Conservation (phyloP, 2,329 filamentous ascomycete genomes). For the Fusarium sarcochroum region DNA sequence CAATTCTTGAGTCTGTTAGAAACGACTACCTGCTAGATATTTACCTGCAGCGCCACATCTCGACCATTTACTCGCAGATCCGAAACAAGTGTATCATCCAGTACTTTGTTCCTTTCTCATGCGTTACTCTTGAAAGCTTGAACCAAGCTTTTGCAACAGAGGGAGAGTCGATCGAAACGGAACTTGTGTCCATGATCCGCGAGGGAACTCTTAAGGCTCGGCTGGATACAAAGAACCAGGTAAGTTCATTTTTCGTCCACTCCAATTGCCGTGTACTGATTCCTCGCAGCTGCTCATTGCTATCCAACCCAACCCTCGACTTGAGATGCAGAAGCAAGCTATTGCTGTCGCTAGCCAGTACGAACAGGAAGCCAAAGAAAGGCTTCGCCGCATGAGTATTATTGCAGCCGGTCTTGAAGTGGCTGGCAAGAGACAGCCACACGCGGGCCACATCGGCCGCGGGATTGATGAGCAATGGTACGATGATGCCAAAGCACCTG, state of each 20-base stretch:
- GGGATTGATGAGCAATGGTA: constrained; percentile 54
- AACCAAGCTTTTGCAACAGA: constrained; percentile 79
- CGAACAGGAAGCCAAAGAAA: constrained; percentile 80
- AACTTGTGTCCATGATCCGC: constrained; percentile 85
- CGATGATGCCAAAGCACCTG: constrained; percentile 45
- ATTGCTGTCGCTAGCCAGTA: constrained; percentile 79
- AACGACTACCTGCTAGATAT: constrained; percentile 92
- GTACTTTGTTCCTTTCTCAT: constrained; percentile 91
- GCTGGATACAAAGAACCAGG: constrained; percentile 86
- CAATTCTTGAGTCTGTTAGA: constrained; percentile 84
- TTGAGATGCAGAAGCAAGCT: constrained; percentile 77
- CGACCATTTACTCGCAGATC: constrained; percentile 79
- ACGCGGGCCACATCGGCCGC: constrained; percentile 9
- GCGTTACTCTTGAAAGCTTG: constrained; percentile 85
- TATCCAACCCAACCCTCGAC: constrained; percentile 75
- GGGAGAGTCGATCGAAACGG: constrained; percentile 75
- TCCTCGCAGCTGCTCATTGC: constrained; percentile 76
- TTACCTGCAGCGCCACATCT: constrained; percentile 82
- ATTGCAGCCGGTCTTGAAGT: constrained; percentile 82
- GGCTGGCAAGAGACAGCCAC: constrained; percentile 42
- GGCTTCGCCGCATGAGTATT: constrained; percentile 83
- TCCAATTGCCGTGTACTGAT: constrained; percentile 21
- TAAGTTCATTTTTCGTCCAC: constrained; percentile 52
- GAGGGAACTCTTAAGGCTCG: constrained; percentile 79
- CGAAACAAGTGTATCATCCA: constrained; percentile 93